phyloP scores from a whole-genome alignment of 169 alveolate genomes.

The Pseudocohnilembus persalinus region DNA sequence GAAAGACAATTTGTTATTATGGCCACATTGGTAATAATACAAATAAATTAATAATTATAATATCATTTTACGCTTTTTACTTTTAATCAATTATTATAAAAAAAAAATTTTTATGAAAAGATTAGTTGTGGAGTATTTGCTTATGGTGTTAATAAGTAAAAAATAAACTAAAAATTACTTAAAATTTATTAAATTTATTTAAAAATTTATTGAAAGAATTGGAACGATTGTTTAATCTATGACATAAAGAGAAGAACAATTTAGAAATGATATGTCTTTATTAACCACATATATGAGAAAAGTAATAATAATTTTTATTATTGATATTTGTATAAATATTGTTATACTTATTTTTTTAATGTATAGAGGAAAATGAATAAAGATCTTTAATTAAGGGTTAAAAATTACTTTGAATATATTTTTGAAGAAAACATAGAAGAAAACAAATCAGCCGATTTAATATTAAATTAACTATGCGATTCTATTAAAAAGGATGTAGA shows the following conservation, averaged over 20 bases:
- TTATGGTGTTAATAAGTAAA: conserved; percentile 13
- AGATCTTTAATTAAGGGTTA: conserved; percentile 19
- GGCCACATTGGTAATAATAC: not conserved
- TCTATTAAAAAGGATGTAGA: conserved; percentile 16
- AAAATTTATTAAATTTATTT: too few species aligned
- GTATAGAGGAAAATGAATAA: conserved; percentile 4
- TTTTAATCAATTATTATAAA: too few species aligned
- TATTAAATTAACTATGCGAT: not conserved
- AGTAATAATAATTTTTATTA: not conserved
- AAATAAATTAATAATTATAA: too few species aligned
- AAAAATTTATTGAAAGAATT: not conserved
- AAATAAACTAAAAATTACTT: not conserved
- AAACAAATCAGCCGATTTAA: conserved; percentile 15
- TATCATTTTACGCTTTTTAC: not conserved
- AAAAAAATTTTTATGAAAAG: too few species aligned
- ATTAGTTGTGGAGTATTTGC: conserved; percentile 24
- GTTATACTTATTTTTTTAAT: not conserved
- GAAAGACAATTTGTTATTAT: conserved; percentile 21
- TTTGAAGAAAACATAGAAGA: conserved; percentile 20
- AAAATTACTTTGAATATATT: conserved; percentile 22
- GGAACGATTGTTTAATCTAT: conserved; percentile 4
- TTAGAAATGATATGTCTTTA: conserved; percentile 12
- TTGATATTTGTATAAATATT: too few species aligned
- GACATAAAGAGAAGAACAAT: not conserved
- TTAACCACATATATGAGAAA: conserved; percentile 11